Evolutionary conservation across 2,329 filamentous ascomycete species (phyloP).

Genomic region (Paracoccidioides lutzii): DNA sequence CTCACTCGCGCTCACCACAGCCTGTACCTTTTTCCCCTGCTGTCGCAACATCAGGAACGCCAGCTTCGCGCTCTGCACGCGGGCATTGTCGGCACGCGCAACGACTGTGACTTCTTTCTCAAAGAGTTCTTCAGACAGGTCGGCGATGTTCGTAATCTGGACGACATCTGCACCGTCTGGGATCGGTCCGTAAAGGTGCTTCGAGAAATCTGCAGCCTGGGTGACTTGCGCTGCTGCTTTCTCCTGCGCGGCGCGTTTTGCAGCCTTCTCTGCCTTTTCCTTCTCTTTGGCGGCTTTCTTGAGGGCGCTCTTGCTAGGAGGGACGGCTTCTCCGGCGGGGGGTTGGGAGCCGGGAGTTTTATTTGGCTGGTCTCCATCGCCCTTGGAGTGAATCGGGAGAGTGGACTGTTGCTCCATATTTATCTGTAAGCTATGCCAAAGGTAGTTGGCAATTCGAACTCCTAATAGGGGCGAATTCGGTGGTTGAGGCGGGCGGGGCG

Average conservation of each 20-base stretch:
- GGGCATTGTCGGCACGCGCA: slow-evolving; percentile 73
- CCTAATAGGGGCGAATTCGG: neutral
- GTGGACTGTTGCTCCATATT: slow-evolving; percentile 11
- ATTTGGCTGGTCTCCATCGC: slow-evolving; percentile 5
- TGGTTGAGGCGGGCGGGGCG: neutral
- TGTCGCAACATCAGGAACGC: slow-evolving; percentile 76
- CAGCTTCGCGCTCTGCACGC: slow-evolving; percentile 82
- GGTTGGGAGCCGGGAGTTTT: slow-evolving; percentile 21
- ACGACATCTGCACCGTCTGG: slow-evolving; percentile 46
- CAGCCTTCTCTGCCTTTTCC: slow-evolving; percentile 72
- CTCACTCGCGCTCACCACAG: slow-evolving; percentile 53
- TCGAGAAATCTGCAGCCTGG: slow-evolving; percentile 45
- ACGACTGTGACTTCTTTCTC: slow-evolving; percentile 63
- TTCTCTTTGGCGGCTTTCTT: slow-evolving; percentile 87
- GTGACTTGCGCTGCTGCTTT: slow-evolving; percentile 54
- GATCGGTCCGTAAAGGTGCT: slow-evolving; percentile 69
- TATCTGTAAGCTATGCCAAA: neutral
- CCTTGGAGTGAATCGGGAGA: slow-evolving; percentile 9
- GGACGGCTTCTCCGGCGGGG: slow-evolving; percentile 29
- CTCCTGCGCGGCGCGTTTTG: slow-evolving; percentile 57
- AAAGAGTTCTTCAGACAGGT: slow-evolving; percentile 44
- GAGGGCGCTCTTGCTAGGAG: slow-evolving; percentile 61
- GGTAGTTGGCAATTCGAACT: neutral
- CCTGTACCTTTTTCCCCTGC: slow-evolving; percentile 70
- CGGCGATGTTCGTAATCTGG: slow-evolving; percentile 46